Conservation (phyloP, 495 filamentous ascomycete genomes). For the Aspergillus homomorphus region DNA sequence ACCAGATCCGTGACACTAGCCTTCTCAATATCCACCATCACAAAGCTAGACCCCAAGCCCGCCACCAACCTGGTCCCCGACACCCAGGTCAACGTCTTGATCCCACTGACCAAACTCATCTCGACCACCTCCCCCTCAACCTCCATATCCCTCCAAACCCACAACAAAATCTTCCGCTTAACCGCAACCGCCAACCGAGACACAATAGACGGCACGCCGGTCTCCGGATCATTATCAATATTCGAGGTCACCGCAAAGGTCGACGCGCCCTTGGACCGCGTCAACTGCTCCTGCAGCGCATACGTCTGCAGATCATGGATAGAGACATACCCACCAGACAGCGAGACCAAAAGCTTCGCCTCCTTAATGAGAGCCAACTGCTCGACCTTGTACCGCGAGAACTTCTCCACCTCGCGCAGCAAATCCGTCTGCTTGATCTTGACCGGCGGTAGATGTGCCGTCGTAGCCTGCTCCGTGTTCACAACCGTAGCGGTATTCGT, state of each 20-base stretch:
- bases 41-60: conserved; percentile 83
- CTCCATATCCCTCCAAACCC: conserved; percentile 96
- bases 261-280: conserved; percentile 80
- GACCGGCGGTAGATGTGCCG: conserved; percentile 18
- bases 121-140: conserved; percentile 69
- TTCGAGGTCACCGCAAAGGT: conserved; percentile 92
- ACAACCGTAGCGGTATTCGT: conserved; percentile 27
- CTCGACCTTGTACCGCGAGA: conserved; percentile 82
- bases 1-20: conserved; percentile 69
- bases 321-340: conserved; percentile 82
- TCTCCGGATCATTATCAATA: conserved; percentile 82
- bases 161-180: conserved; percentile 83
- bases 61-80: conserved; percentile 80
- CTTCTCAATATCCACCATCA: conserved; percentile 79
- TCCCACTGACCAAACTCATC: conserved; percentile 71
- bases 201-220: conserved; percentile 84
- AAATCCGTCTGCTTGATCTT: conserved; percentile 69
- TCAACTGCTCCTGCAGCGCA: conserved; percentile 71
- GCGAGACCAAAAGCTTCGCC: conserved; percentile 81
- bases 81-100: conserved; percentile 86
- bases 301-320: conserved; percentile 87
- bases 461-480: conserved; percentile 10
- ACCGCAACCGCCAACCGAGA: conserved; percentile 86
- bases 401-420: conserved; percentile 87
- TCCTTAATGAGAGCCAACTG: conserved; percentile 95